Evolutionary conservation across 176 grass and related monocot species (phyloP), one percentile per base, ranked within the genome.

Genomic region (Oryza meridionalis): DNA sequence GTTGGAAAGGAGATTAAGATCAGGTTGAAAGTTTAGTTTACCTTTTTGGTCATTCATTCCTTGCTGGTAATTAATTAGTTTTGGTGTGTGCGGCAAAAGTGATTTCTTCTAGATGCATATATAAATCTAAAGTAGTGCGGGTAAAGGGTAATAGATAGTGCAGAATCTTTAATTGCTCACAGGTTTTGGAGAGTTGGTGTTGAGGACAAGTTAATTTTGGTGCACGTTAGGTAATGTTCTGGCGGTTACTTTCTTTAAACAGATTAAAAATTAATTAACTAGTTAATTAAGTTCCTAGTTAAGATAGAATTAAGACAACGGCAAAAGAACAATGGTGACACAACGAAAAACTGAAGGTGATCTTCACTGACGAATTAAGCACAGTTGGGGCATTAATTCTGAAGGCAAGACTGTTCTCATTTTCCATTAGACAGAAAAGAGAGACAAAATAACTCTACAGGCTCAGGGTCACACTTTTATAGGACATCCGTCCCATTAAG

Each of bases 101-200:
- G 51, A 14, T 70, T 73, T 70, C 47, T 26, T 65, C 42, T 42
- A 22, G 83, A 7, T 70, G 74, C 65, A 79, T 64, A 79, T 64
- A 61, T 65, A 81, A 81, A 78, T 59, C 88, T 69, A 74, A n/a
- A 72, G 76, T 21, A 17, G 29, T 22, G 2, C 14, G 21, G 67
- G 76, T 67, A 72, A 24, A 10, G 21, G 67, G 70, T 67, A 72
- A 19, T 45, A 58, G 49, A 69, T 42, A 83, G 69, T 51, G 69
- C 46, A 4, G 62, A 79, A 83, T 86, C 88, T 87, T 90, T 79
- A 83, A 69, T 83, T 78, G 62, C 38, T 21, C 47, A 49, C 67
- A 47, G 66, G 44, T 40, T 86, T 85, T 46, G 66, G 53, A 45
- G 50, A 32, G 53, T 76, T 40, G 83, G 44, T 73, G 79, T 4